These are phyloP conservation scores for Ceratobasidium sp. DNA, from an alignment of 1,284 basidiomycete species.

Conservation along the genomic window DNA sequence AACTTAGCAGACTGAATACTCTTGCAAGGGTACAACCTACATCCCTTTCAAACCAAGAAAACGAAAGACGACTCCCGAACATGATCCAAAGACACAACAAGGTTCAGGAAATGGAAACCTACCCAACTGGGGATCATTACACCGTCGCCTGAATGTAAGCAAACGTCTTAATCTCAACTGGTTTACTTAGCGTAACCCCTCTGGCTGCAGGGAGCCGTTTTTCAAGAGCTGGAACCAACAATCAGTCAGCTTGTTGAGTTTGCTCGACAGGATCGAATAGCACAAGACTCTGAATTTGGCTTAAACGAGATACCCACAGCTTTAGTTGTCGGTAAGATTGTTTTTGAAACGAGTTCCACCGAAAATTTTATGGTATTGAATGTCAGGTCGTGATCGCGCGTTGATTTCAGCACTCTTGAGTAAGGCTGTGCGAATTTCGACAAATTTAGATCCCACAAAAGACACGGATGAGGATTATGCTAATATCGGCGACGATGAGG, in stretches of 20 bases:
- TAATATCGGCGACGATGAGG: too few relatives aligned
- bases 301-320: constrained; percentile 31
- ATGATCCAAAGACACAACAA: neutral
- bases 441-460: neutral
- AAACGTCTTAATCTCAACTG: neutral
- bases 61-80: neutral
- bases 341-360: neutral
- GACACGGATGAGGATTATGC: neutral
- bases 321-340: constrained; percentile 25
- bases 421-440: neutral
- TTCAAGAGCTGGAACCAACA: neutral
- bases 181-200: neutral
- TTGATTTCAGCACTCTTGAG: constrained; percentile 29
- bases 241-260: constrained; percentile 20
- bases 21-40: neutral
- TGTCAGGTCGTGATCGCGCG: constrained; percentile 32
- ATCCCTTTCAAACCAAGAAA: constrained; percentile 24
- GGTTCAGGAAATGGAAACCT: neutral
- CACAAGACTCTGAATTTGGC: constrained; percentile 28
- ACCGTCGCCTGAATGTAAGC: constrained; percentile 9
- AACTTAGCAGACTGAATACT: neutral
- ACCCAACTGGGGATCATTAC: constrained; percentile 4
- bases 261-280: neutral
- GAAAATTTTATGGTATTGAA: neutral
- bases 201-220: neutral